phyloP scores from a whole-genome alignment of 495 filamentous ascomycete genomes.

The Daldinia bambusicola region DNA sequence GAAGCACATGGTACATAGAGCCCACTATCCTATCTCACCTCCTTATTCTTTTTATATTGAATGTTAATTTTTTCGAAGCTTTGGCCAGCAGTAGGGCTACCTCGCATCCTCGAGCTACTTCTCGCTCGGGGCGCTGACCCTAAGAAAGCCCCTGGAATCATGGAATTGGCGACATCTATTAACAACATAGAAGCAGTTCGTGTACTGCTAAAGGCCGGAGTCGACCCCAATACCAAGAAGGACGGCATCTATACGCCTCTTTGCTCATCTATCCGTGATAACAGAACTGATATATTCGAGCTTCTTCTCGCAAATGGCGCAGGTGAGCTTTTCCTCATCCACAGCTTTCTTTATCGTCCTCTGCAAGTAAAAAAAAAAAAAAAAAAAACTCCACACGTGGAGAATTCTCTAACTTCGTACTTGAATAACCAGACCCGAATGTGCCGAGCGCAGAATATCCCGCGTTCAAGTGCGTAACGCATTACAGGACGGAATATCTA shows the following conservation, averaged over 20 bases:
- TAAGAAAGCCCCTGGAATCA: slow-evolving; percentile 57
- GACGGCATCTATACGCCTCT: slow-evolving; percentile 67
- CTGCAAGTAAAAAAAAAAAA: no score
- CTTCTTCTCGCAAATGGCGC: slow-evolving; percentile 61
- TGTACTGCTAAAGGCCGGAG: slow-evolving; percentile 61
- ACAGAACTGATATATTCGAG: slow-evolving; percentile 60
- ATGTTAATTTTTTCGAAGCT: slow-evolving; percentile 32
- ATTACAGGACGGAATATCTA: slow-evolving; percentile 61
- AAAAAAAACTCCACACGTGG: no score
- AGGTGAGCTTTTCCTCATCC: slow-evolving; percentile 17
- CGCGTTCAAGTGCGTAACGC: slow-evolving; percentile 66
- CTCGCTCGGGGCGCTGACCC: slow-evolving; percentile 57
- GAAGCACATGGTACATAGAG: slow-evolving; percentile 54
- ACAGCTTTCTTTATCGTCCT: neutral
- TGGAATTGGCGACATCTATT: slow-evolving; percentile 60
- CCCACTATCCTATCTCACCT: no score
- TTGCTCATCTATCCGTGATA: slow-evolving; percentile 66
- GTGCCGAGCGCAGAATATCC: slow-evolving; percentile 64
- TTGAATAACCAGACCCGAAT: slow-evolving; percentile 56
- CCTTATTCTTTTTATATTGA: neutral
- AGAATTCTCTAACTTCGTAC: neutral
- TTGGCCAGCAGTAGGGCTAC: slow-evolving; percentile 57
- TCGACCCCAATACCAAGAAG: slow-evolving; percentile 64
- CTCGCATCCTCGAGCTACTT: slow-evolving; percentile 54
- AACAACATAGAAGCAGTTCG: slow-evolving; percentile 61